Evolutionary conservation across 108 stramenopile species (phyloP).

Genomic region (Phaeodactylum tricornutum): DNA sequence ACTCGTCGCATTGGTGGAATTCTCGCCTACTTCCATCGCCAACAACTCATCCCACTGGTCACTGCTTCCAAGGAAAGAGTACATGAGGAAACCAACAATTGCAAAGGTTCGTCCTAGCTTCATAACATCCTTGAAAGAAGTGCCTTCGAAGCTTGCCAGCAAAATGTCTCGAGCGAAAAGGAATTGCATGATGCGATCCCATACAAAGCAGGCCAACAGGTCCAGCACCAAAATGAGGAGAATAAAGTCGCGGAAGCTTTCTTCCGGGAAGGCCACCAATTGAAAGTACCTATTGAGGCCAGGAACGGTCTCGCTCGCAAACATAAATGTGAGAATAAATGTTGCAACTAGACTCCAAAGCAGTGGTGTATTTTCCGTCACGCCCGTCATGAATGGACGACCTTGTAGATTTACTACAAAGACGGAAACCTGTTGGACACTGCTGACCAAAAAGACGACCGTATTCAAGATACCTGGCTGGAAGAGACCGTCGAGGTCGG

Average conservation of each 20-base stretch:
- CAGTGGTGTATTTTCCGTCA: constrained; percentile 90
- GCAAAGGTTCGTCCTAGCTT: constrained; percentile 49
- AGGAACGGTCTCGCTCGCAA: constrained; percentile 80
- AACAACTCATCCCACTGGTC: constrained; percentile 72
- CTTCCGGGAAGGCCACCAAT: constrained; percentile 93
- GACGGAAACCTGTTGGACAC: constrained; percentile 95
- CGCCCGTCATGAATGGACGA: constrained; percentile 96
- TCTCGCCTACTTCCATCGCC: constrained; percentile 35
- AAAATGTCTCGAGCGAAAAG: constrained; percentile 87
- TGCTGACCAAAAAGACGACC: constrained; percentile 92
- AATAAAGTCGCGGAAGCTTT: constrained; percentile 81
- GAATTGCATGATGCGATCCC: constrained; percentile 89
- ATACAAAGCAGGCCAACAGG: constrained; percentile 69
- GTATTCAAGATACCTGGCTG: constrained; percentile 85
- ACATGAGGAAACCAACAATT: constrained; percentile 72
- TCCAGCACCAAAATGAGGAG: constrained; percentile 70
- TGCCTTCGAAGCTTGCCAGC: constrained; percentile 84
- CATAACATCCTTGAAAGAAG: constrained; percentile 78
- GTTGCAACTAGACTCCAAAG: constrained; percentile 88
- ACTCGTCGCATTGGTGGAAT: constrained; percentile 6
- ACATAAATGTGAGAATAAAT: constrained; percentile 83
- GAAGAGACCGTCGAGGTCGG: constrained; percentile 87
- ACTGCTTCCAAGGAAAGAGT: constrained; percentile 71
- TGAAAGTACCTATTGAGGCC: constrained; percentile 95
- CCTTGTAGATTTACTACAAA: constrained; percentile 98